These are phyloP conservation scores for Phytophthora ohioensis DNA, from an alignment of 352 stramenopile species.

Conservation along the genomic window DNA sequence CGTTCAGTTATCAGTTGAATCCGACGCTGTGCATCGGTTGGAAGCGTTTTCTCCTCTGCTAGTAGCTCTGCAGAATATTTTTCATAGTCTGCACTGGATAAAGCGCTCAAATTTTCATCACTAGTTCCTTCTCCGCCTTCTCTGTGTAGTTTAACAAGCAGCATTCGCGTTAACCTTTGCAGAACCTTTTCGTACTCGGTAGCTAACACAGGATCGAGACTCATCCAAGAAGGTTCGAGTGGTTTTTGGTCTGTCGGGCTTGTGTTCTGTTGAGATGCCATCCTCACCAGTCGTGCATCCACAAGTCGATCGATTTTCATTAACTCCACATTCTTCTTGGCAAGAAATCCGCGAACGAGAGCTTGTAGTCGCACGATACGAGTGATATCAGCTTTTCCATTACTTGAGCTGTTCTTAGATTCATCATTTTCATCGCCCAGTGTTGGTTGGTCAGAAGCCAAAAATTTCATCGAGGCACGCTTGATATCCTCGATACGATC, in stretches of 20 bases:
- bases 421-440: conserved; percentile 10
- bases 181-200: conserved; percentile 32
- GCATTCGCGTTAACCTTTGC: conserved; percentile 20
- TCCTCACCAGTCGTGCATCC: conserved; percentile 50
- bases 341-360: conserved; percentile 54
- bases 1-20: conserved; percentile 53
- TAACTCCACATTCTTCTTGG: conserved; percentile 44
- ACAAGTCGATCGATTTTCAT: conserved; percentile 66
- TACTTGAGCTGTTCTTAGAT: not conserved
- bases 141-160: conserved; percentile 31
- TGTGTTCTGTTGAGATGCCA: conserved; percentile 15
- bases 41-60: conserved; percentile 36
- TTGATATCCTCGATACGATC: conserved; percentile 43
- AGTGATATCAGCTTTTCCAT: conserved; percentile 11
- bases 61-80: conserved; percentile 35
- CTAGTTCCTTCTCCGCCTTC: not conserved
- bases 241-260: not conserved
- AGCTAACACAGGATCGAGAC: conserved; percentile 22
- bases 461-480: conserved; percentile 42
- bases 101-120: conserved; percentile 3
- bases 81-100: conserved; percentile 40
- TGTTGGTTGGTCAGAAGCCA: conserved; percentile 10
- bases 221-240: conserved; percentile 34
- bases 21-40: conserved; percentile 43
- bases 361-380: conserved; percentile 54